Percentiles rank a stretch among this genome's conserved stretches.
Conservation (phyloP, 2,329 filamentous ascomycete genomes). For the Monilinia laxa region DNA sequence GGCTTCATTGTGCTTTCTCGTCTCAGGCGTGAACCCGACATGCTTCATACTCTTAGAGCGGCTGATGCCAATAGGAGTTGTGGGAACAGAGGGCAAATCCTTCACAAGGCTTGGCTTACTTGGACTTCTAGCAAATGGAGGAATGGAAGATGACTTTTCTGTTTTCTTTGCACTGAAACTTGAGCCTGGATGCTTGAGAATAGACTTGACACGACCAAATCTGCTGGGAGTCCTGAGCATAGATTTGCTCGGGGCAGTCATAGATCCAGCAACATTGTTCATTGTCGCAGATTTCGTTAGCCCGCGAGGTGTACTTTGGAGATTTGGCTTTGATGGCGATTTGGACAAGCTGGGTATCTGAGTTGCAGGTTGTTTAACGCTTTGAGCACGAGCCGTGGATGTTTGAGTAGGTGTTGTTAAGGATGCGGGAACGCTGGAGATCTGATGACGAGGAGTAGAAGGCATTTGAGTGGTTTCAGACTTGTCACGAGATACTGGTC, state of each 20-base stretch:
- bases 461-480: conserved; percentile 41
- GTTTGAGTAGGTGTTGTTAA: conserved; percentile 78
- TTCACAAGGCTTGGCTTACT: conserved; percentile 56
- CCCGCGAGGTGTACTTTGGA: conserved; percentile 48
- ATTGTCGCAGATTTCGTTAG: conserved; percentile 54
- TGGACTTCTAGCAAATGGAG: conserved; percentile 40
- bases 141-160: conserved; percentile 30
- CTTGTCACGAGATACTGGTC: conserved; percentile 56
- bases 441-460: conserved; percentile 47
- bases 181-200: conserved; percentile 46
- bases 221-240: conserved; percentile 34
- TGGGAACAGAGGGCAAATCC: conserved; percentile 52
- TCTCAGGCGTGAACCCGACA: conserved; percentile 76
- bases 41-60: conserved; percentile 65
- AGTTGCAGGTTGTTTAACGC: conserved; percentile 53
- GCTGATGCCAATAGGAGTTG: conserved; percentile 52
- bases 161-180: conserved; percentile 32
- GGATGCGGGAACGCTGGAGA: conserved; percentile 49
- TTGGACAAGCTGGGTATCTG: conserved; percentile 50
- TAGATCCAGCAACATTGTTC: conserved; percentile 44
- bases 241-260: conserved; percentile 36
- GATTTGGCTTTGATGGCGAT: conserved; percentile 53
- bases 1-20: conserved; percentile 49
- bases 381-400: conserved; percentile 62
- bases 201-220: conserved; percentile 56